phyloP scores from a whole-genome alignment of 306 rosid genomes.

The Castanea mollissima region DNA sequence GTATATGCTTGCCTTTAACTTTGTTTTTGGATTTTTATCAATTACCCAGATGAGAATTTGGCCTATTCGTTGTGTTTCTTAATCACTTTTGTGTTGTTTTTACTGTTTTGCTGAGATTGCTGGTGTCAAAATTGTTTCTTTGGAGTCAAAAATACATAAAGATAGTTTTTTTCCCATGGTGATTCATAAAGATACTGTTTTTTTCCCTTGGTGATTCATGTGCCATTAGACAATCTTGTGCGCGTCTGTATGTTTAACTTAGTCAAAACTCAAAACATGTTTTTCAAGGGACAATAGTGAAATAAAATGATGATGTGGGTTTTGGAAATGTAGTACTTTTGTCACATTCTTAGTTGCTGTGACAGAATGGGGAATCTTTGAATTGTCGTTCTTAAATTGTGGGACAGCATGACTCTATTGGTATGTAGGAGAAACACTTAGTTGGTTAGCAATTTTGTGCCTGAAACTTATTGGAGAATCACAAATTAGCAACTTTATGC shows the following conservation, averaged over 20 bases:
- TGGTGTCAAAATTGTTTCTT: neutral
- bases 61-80: neutral
- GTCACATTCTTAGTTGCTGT: neutral
- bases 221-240: neutral
- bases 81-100: neutral
- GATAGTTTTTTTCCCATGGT: neutral
- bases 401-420: neutral
- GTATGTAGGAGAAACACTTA: neutral
- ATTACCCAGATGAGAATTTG: neutral
- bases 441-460: neutral
- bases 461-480: neutral
- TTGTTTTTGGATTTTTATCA: neutral
- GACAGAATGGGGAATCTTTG: neutral
- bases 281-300: neutral
- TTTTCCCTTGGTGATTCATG: neutral
- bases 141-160: neutral
- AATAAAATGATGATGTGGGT: neutral
- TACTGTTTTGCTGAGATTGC: neutral
- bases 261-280: neutral
- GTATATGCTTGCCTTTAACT: neutral
- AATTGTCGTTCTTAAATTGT: neutral
- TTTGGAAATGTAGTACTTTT: neutral
- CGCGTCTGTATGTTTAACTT: neutral
- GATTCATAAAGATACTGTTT: neutral
- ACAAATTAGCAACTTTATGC: slow-evolving; percentile 1